These are phyloP conservation scores for Aspergillus sp. DNA, from an alignment of 2,329 filamentous ascomycete species.

Conservation along the genomic window DNA sequence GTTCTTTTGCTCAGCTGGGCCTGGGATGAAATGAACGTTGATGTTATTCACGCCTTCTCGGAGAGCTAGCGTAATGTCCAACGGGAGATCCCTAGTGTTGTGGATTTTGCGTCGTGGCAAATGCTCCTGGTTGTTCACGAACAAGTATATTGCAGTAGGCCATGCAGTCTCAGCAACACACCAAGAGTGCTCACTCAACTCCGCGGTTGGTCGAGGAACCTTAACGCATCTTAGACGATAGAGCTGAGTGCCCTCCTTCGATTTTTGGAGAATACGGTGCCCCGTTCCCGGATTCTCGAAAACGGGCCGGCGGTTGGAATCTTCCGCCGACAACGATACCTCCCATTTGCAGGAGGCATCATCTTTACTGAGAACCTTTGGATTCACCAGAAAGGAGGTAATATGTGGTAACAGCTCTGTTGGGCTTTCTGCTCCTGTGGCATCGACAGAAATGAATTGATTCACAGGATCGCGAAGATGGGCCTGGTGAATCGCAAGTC, in stretches of 20 bases:
- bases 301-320: constrained; percentile 35
- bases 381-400: constrained; percentile 30
- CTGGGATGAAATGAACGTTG: constrained; percentile 50
- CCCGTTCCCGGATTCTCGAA: constrained; percentile 16
- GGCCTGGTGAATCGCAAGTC: constrained; percentile 58
- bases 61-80: constrained; percentile 68
- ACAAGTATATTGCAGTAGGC: constrained; percentile 69
- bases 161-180: constrained; percentile 63
- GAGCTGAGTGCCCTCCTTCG: constrained; percentile 55
- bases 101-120: constrained; percentile 66
- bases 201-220: constrained; percentile 29
- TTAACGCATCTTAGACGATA: constrained; percentile 70
- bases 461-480: constrained; percentile 56
- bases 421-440: constrained; percentile 19
- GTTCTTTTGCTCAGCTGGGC: constrained; percentile 32
- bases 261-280: constrained; percentile 30
- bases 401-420: constrained; percentile 39
- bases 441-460: constrained; percentile 24
- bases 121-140: constrained; percentile 63
- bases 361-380: constrained; percentile 27
- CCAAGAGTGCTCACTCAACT: constrained; percentile 57
- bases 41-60: constrained; percentile 62
- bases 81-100: constrained; percentile 71
- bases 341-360: constrained; percentile 30
- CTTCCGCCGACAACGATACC: constrained; percentile 34